Conservation (phyloP, 2,329 filamentous ascomycete genomes). For the Fusarium zealandicum region DNA sequence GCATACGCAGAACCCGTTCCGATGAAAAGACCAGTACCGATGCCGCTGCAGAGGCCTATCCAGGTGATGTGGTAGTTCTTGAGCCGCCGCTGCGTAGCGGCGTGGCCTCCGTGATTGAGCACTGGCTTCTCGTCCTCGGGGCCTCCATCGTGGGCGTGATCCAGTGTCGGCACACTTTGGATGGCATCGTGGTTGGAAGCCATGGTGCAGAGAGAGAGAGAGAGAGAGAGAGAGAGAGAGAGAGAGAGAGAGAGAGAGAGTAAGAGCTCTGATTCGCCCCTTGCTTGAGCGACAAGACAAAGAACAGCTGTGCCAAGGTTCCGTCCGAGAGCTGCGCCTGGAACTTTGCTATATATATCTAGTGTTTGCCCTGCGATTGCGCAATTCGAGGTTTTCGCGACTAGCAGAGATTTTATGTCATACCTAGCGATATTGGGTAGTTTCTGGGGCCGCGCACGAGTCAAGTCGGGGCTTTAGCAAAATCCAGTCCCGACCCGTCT, state of each 20-base stretch:
- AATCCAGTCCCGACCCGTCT: background rate
- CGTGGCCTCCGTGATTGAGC: conserved; percentile 35
- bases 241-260: too few species aligned
- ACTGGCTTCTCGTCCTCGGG: conserved; percentile 24
- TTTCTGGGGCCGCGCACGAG: conserved; percentile 12
- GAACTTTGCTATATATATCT: background rate
- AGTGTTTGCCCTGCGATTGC: conserved; percentile 17
- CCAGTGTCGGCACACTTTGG: conserved; percentile 7
- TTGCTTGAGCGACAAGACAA: too few species aligned
- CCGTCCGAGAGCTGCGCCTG: too few species aligned
- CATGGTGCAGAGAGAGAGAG: conserved; percentile 4
- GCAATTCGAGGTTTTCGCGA: conserved; percentile 36
- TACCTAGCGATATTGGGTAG: conserved; percentile 15
- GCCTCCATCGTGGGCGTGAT: background rate
- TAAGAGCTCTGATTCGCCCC: too few species aligned
- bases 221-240: too few species aligned
- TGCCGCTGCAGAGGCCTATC: conserved; percentile 38
- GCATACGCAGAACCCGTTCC: conserved; percentile 37
- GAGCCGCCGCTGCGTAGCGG: conserved; percentile 31
- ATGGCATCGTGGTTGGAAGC: conserved; percentile 18
- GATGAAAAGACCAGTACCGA: conserved; percentile 37
- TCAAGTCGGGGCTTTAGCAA: conserved; percentile 2
- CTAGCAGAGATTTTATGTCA: conserved; percentile 9
- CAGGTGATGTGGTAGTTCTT: conserved; percentile 38
- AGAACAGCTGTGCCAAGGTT: too few species aligned